A percentile compares a stretch with the other conserved stretches of the same genome.
phyloP scores from a whole-genome alignment of 2,329 filamentous ascomycete species.

The Cladosporium halotolerans region DNA sequence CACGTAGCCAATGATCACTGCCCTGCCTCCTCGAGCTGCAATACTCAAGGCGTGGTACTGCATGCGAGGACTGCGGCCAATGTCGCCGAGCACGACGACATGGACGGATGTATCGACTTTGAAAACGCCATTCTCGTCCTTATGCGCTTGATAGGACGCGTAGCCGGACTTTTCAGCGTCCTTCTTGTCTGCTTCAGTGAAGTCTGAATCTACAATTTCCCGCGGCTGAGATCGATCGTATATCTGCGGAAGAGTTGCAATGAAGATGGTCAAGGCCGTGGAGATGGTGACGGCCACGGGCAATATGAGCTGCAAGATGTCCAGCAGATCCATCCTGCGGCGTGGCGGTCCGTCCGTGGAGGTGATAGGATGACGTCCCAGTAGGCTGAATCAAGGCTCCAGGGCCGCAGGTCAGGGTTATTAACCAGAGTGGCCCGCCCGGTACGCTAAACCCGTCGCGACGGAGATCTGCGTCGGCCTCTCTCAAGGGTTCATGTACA shows the following conservation, averaged over 20 bases:
- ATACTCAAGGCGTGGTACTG: constrained; percentile 96
- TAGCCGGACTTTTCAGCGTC: constrained; percentile 27
- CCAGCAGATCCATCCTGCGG: constrained; percentile 5
- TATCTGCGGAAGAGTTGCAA: constrained; percentile 48
- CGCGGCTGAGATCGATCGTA: constrained; percentile 38
- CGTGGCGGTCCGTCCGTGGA: not conserved
- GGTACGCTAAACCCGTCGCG: too few species aligned
- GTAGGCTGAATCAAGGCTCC: not conserved
- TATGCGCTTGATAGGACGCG: constrained; percentile 19
- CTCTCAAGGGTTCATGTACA: too few species aligned
- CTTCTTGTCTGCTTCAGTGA: constrained; percentile 24
- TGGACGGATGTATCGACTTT: constrained; percentile 55
- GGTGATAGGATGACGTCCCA: constrained; percentile 5
- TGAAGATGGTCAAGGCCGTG: constrained; percentile 43
- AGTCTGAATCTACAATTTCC: constrained; percentile 22
- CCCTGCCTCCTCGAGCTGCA: constrained; percentile 70
- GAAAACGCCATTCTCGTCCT: constrained; percentile 20
- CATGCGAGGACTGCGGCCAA: constrained; percentile 94
- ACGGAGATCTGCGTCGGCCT: too few species aligned
- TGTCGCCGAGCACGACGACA: constrained; percentile 87
- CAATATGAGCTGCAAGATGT: constrained; percentile 35
- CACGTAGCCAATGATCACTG: constrained; percentile 82
- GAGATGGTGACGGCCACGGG: constrained; percentile 37
- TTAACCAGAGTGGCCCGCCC: too few species aligned
- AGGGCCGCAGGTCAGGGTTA: not conserved